Evolutionary conservation across 176 grass and related monocot species (phyloP).

Genomic region (Avena sativa): DNA sequence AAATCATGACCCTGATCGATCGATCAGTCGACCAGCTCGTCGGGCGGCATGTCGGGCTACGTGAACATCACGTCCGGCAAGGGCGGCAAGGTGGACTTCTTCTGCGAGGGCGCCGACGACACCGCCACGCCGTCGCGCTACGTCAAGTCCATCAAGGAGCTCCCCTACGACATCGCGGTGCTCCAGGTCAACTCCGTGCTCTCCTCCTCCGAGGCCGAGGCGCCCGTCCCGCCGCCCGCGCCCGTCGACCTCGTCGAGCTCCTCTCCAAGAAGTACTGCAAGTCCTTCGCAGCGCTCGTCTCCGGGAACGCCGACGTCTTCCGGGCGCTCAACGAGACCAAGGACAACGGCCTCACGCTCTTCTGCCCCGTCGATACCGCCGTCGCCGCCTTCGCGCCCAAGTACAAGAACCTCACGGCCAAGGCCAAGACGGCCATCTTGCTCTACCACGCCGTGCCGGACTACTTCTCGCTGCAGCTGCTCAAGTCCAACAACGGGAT

Average conservation of each 20-base stretch:
- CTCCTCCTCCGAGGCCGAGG: constrained; percentile 58
- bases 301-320: constrained; percentile 53
- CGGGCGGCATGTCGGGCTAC: constrained; percentile 58
- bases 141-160: constrained; percentile 68
- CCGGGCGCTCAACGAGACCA: constrained; percentile 54
- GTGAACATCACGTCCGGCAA: constrained; percentile 70
- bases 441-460: constrained; percentile 76
- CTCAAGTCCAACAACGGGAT: constrained; percentile 76
- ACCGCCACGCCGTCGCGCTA: constrained; percentile 22
- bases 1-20: neutral
- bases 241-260: constrained; percentile 72
- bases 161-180: constrained; percentile 68
- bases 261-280: constrained; percentile 83
- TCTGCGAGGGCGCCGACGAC: constrained; percentile 50
- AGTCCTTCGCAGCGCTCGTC: constrained; percentile 68
- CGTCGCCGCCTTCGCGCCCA: constrained; percentile 53
- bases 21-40: constrained; percentile 44
- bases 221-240: constrained; percentile 62
- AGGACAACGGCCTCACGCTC: constrained; percentile 71
- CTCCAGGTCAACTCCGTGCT: constrained; percentile 63
- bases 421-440: constrained; percentile 71
- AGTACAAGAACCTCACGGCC: constrained; percentile 80
- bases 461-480: constrained; percentile 75
- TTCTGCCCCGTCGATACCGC: constrained; percentile 80
- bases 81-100: constrained; percentile 57